These are phyloP conservation scores for Trametes cinnabarina DNA, from an alignment of 768 basidiomycete species.

Conservation along the genomic window DNA sequence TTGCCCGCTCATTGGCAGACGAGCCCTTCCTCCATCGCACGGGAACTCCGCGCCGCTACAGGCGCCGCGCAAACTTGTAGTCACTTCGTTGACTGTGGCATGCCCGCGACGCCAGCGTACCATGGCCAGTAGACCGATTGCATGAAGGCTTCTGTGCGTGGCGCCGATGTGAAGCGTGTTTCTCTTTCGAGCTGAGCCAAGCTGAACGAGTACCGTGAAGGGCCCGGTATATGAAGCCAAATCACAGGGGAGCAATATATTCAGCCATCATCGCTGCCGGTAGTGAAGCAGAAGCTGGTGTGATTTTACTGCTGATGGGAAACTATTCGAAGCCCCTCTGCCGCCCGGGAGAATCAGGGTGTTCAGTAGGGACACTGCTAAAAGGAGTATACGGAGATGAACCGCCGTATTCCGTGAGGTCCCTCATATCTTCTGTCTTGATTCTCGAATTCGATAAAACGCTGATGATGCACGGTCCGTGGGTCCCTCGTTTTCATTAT, in stretches of 20 bases:
- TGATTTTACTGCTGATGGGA: constrained; percentile 15
- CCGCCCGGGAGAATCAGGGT: constrained; percentile 8
- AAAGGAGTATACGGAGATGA: constrained; percentile 9
- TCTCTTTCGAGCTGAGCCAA: no score
- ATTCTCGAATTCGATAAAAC: neutral
- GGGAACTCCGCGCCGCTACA: neutral
- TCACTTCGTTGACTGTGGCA: no score
- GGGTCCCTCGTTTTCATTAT: constrained; percentile 10
- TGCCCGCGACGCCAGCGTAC: no score
- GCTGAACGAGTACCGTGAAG: neutral
- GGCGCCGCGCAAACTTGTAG: neutral
- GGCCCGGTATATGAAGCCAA: neutral
- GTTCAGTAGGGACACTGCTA: constrained; percentile 13
- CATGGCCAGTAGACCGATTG: no score
- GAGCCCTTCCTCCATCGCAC: neutral
- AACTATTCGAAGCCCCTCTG: constrained; percentile 1
- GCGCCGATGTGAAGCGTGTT: no score
- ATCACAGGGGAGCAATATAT: neutral
- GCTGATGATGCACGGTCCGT: neutral
- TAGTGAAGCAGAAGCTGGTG: neutral
- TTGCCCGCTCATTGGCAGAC: neutral
- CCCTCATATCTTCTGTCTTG: neutral
- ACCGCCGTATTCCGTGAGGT: neutral
- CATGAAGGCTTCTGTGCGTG: no score
- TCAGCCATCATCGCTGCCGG: constrained; percentile 4